These are phyloP conservation scores for Cantharellus anzutake DNA, from an alignment of 768 basidiomycete species.

Conservation along the genomic window DNA sequence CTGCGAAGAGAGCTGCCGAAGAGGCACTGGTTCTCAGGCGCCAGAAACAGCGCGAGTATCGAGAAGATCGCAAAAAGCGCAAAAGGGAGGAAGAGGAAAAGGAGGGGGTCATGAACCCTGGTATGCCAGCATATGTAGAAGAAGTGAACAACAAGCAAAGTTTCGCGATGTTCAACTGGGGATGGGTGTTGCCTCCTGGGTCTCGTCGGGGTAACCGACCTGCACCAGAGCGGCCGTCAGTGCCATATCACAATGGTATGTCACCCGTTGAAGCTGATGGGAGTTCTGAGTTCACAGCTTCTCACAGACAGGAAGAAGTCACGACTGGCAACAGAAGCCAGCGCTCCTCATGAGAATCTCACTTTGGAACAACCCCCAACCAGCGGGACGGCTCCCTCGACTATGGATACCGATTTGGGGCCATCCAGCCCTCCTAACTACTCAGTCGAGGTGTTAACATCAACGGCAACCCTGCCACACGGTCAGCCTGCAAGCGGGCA, in stretches of 20 bases:
- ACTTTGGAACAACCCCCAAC: too few species aligned
- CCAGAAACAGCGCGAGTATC: neutral
- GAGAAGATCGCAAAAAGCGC: neutral
- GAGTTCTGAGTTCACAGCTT: neutral
- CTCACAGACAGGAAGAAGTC: neutral
- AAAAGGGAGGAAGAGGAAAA: neutral
- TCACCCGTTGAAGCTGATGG: neutral
- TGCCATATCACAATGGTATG: neutral
- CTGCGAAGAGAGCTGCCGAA: neutral
- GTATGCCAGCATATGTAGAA: conserved; percentile 36
- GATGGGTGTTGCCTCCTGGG: conserved; percentile 73
- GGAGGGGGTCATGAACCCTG: neutral
- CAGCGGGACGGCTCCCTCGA: too few species aligned
- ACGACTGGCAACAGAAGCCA: neutral
- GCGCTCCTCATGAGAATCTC: too few species aligned
- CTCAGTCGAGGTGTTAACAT: too few species aligned
- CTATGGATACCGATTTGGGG: too few species aligned
- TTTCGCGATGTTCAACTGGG: conserved; percentile 67
- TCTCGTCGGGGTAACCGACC: conserved; percentile 26
- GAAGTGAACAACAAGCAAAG: conserved; percentile 50
- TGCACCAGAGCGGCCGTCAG: neutral
- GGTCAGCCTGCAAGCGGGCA: too few species aligned
- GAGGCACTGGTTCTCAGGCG: neutral
- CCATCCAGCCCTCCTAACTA: too few species aligned
- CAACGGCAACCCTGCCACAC: too few species aligned